phyloP scores from a whole-genome alignment of 768 basidiomycete genomes.

The Pulveroboletus sp. region DNA sequence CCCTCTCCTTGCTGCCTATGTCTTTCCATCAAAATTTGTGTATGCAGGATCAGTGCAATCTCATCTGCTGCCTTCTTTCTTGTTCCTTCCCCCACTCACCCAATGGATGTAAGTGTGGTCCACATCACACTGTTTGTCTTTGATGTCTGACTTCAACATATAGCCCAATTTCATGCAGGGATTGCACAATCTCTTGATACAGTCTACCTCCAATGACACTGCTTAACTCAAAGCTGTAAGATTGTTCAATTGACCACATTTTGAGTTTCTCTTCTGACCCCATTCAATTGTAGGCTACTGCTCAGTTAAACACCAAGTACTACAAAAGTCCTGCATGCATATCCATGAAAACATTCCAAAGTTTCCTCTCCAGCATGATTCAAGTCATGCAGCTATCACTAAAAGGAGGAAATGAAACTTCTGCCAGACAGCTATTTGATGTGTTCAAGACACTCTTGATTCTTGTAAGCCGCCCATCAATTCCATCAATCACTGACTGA shows the following conservation, averaged over 20 bases:
- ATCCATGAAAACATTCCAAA: conserved; percentile 88
- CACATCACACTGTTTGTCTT: neutral
- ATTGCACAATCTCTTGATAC: conserved; percentile 80
- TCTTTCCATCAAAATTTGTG: conserved; percentile 58
- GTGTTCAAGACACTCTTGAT: conserved; percentile 94
- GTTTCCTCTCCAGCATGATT: conserved; percentile 82
- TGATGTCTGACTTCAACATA: conserved; percentile 4
- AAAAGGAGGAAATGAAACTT: conserved; percentile 70
- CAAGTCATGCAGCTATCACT: conserved; percentile 83
- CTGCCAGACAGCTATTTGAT: conserved; percentile 88
- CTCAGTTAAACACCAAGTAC: conserved; percentile 85
- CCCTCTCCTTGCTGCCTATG: no score
- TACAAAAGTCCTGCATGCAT: conserved; percentile 92
- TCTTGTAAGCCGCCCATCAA: conserved; percentile 49
- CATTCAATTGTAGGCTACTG: conserved; percentile 64
- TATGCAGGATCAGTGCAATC: conserved; percentile 28
- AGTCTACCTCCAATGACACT: conserved; percentile 82
- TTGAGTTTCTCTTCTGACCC: conserved; percentile 11
- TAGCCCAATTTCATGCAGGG: conserved; percentile 74
- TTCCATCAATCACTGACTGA: conserved; percentile 1
- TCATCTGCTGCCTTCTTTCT: conserved; percentile 27
- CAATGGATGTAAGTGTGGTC: conserved; percentile 30
- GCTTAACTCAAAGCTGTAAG: conserved; percentile 83
- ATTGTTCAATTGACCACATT: conserved; percentile 27
- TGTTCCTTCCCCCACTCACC: conserved; percentile 16